Base-by-base conservation (phyloP, 495 filamentous ascomycete species). In the Lasiosphaeria ovina region DNA sequence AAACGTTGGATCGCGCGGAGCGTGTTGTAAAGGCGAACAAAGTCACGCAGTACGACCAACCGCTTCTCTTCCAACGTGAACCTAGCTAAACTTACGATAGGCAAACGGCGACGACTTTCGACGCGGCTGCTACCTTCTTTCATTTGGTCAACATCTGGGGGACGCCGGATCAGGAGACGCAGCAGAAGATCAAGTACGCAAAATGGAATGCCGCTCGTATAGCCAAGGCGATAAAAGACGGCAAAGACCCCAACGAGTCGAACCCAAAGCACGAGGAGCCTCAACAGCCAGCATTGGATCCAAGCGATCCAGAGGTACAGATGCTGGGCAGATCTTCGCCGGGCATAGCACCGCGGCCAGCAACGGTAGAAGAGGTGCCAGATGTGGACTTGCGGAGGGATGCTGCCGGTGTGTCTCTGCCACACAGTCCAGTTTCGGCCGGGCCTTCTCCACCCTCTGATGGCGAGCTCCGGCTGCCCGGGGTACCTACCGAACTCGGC, bases 191-290 rank as follows among this genome's bases (percentile, higher is more conserved):
- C 72, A 97, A 93, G 71, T 99, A 89, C 72, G 91, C 93, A 44
- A 98, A 98, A 73, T 98, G 89, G 81, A 96, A 99, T 72, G 92
- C 94, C 12, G 72, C 93, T 11, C 85, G 95, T 48, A 98, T 99
- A 69, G 79, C 85, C 3, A 96, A 93, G 76, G 95, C 93, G 2
- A 82, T 96, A 63, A 93, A 90, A 72, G 89, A 91, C 16, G 93
- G 93, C 49, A 89, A 91, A 61, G 93, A 99, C 70, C 93, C 94
- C 4, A 99, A 99, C 70, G 84, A 85, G 51, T 87, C 90, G 12
- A 97, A 96, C 65, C 93, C 93, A 0, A 84, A 81, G 55, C 75
- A 72, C 17, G 73, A 79, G 60, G 79, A 78, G 35, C 69, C 77
- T 33, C 68, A 67, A 14, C 80, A 78, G 42, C 73, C 78, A 24